phyloP scores from a whole-genome alignment of 148 eudicot genomes.

The Mesembryanthemum crystallinum region DNA sequence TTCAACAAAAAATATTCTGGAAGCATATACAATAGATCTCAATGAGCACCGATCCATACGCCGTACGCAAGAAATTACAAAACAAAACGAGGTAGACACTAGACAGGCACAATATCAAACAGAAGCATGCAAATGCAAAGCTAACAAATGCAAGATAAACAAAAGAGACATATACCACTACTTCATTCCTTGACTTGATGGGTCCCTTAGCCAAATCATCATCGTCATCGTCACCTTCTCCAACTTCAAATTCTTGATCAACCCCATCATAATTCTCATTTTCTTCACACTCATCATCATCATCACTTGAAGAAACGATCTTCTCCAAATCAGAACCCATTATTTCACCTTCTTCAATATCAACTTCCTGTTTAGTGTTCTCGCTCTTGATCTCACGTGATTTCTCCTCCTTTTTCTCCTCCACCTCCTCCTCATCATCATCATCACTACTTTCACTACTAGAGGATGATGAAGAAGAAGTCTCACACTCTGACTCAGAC shows the following conservation, averaged over 20 bases:
- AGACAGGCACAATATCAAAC: not conserved
- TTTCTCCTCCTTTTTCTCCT: conserved; percentile 15
- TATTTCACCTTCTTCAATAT: conserved; percentile 80
- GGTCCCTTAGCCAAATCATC: conserved; percentile 42
- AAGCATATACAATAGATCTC: not conserved
- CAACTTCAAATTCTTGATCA: conserved; percentile 41
- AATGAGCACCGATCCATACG: not conserved
- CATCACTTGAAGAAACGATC: conserved; percentile 53
- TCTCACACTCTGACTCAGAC: conserved; percentile 31
- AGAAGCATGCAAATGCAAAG: not conserved
- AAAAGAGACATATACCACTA: conserved; percentile 38
- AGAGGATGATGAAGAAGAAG: conserved; percentile 46
- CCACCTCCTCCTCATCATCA: conserved; percentile 31
- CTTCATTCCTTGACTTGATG: conserved; percentile 69
- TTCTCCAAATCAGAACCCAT: conserved; percentile 50
- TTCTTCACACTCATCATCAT: conserved; percentile 21
- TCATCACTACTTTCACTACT: conserved; percentile 43
- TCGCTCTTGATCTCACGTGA: conserved; percentile 15
- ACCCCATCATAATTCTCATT: conserved; percentile 53
- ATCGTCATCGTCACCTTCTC: conserved; percentile 28
- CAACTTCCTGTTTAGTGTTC: conserved; percentile 26
- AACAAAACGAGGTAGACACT: not conserved
- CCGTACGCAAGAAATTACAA: not conserved
- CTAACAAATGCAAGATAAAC: not conserved
- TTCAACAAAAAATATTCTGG: not conserved